Base-by-base conservation (phyloP, 768 basidiomycete species). In the Pleurotus ostreatus region DNA sequence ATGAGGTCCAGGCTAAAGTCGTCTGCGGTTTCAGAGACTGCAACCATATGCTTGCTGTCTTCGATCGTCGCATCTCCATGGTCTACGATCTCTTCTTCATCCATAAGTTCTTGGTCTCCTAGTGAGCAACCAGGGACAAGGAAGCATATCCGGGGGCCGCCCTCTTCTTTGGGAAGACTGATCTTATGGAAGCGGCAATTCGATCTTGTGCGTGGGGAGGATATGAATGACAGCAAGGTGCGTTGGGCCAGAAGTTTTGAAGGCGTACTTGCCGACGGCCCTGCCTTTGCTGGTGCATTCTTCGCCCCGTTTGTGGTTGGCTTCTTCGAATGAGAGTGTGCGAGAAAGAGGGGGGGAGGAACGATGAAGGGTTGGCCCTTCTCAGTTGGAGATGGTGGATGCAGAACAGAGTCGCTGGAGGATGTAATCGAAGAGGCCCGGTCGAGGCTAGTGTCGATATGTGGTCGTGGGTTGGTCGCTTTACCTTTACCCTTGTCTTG, bases 141-240 rank as follows among this genome's bases (percentile, higher is more conserved):
- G 68, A 89, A 89, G 60, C 63, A 77, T n/a, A 84, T 69, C 5
- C 81, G 79, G 30, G 74, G 75, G 3, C 78, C 77, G 26, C 74
- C 72, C 53, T 83, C 81, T 55, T 79, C 78, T 39, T 70, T 71
- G 1, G 84, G 85, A 18, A 89, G 65, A 59, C 83, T 84, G 62
- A 89, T 84, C 57, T 78, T 82, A 63, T 84, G 85, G 66, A 83
- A 89, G 40, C 83, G 82, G 61, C 87, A 89, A 53, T 87, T 78
- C 3, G 87, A 87, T 4, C 87, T 80, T 13, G 85, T 87, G 5
- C 82, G 78, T 0, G 82, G 84, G 2, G 83, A 77, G 54, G 69
- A 75, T 11, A 68, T 41, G 23, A 20, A 40, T 13, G 23, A 40
- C 20, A 39, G 25, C 16, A 53, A 25, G n/a, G 37, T 39, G 9